Base-by-base conservation (phyloP, 169 alveolate genomes). In the Plasmodium yoelii region DNA sequence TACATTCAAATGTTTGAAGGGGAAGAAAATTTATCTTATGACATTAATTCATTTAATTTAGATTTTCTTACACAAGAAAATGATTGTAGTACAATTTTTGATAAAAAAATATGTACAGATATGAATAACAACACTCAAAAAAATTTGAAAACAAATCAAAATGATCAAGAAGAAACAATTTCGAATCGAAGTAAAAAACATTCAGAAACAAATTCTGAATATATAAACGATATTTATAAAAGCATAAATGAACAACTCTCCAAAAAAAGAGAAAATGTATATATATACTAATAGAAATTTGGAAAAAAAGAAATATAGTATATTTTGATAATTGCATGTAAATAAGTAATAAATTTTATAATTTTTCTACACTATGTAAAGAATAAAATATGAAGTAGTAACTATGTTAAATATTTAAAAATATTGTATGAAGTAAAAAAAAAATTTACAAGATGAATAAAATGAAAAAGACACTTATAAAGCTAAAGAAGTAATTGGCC, bases 211-310 rank as follows among this genome's bases (percentile, higher is more conserved):
- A 49, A 73, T 51, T 24, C 53, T 34, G 88, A 74, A 9, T 55
- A 24, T 61, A 47, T 74, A 47, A 49, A 64, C 8, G 47, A 74
- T 19, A 19, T 61, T 24, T 74, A 67, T 61, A 74, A 74, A 60
- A 53, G 73, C 19, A 74, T 74, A 61, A 46, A 61, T 15, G 55
- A 73, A 42, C 59, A 51, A 74, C 4, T 24, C 18, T 60, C 88
- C 15, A 61, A 74, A 61, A 46, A 74, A n/a, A 39, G 19, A 39
- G 73, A 59, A 24, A 74, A 42, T n/a, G 18, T 60, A 74, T 74
- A 53, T 46, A 60, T 18, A 18, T 74, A 47, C 59, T 74, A 74
- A 46, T 24, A 18, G 57, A 6, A 44, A 18, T 51, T 34, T 7
- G 42, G 42, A 34, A 34, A 7, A 34, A 34, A 34, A 34, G 42